Evolutionary conservation across 75 land plant genomes (phyloP), one percentile per base, ranked within the genome.

Genomic region (Pseudotsuga menziesii): DNA sequence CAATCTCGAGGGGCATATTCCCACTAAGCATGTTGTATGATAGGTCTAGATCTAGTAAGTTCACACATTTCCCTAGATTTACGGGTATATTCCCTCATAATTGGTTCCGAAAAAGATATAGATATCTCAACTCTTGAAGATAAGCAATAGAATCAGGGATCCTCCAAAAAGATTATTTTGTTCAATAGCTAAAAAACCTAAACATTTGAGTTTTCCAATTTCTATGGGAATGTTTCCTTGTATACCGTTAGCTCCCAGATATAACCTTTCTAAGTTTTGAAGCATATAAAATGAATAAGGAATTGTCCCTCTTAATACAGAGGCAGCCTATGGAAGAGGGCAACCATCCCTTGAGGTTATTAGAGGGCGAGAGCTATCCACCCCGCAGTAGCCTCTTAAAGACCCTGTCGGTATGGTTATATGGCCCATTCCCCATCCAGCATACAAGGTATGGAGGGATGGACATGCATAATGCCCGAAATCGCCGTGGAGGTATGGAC

Each of bases 221-320:
- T 74, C 70, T 17, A 73, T 73, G 12, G 95, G 93, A 39, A 92
- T 82, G 15, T 62, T 17, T 35, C 98, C 95, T 57, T 81, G 71
- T 7, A 94, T 73, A 9, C 52, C 25, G 61, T 94, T 94, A 25
- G 59, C 36, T 23, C 48, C 27, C 74, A 94, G 59, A 25, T 56
- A 74, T 0, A 91, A 89, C 22, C 78, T 81, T 55, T 86, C 36
- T 4, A 35, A 35, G 2, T 35, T 35, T 35, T 35, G 36, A 35
- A 35, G 2, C 36, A 35, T 35, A 35, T 35, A 2, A 35, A 35
- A 35, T n/a, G n/a, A n/a, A n/a, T n/a, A n/a, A n/a, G n/a, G n/a
- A n/a, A n/a, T n/a, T n/a, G n/a, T n/a, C n/a, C n/a, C n/a, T n/a
- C n/a, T n/a, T n/a, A n/a, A n/a, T n/a, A n/a, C n/a, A n/a, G n/a